phyloP scores from a whole-genome alignment of 2,329 filamentous ascomycete species.

The Alternaria postmessia region DNA sequence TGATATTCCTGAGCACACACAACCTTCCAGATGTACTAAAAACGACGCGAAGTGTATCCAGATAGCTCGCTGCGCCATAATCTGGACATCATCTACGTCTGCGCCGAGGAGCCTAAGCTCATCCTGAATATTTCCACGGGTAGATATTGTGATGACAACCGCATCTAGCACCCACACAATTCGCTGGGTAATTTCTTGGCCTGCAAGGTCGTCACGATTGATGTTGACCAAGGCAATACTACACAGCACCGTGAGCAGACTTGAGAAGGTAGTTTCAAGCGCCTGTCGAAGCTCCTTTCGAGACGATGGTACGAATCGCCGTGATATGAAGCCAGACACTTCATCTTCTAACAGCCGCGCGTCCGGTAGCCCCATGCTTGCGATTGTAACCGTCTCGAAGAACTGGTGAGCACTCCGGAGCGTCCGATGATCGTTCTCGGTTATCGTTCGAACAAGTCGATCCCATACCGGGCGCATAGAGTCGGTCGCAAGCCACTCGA shows the following conservation, averaged over 20 bases:
- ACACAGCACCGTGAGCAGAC: constrained; percentile 44
- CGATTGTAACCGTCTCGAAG: constrained; percentile 39
- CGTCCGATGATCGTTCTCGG: constrained; percentile 37
- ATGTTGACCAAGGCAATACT: constrained; percentile 43
- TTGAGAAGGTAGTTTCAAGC: constrained; percentile 46
- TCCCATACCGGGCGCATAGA: constrained; percentile 48
- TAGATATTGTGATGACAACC: constrained; percentile 34
- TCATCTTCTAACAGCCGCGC: constrained; percentile 32
- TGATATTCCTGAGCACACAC: constrained; percentile 7
- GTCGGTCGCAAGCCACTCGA: constrained; percentile 51
- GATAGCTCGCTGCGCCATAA: constrained; percentile 41
- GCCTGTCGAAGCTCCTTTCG: constrained; percentile 43
- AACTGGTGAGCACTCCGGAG: constrained; percentile 39
- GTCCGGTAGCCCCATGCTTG: constrained; percentile 41
- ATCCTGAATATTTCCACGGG: constrained; percentile 30
- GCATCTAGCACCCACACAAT: constrained; percentile 38
- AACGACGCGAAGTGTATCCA: constrained; percentile 39
- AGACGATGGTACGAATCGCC: constrained; percentile 35
- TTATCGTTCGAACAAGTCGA: constrained; percentile 43
- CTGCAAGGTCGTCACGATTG: constrained; percentile 26
- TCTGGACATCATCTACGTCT: constrained; percentile 35
- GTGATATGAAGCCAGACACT: constrained; percentile 24
- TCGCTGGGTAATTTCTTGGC: constrained; percentile 21
- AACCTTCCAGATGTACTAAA: constrained; percentile 32
- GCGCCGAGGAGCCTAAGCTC: constrained; percentile 36